Evolutionary conservation across 2,329 filamentous ascomycete genomes (phyloP), one percentile per base, ranked within the genome.

Genomic region (Aspergillus persii): DNA sequence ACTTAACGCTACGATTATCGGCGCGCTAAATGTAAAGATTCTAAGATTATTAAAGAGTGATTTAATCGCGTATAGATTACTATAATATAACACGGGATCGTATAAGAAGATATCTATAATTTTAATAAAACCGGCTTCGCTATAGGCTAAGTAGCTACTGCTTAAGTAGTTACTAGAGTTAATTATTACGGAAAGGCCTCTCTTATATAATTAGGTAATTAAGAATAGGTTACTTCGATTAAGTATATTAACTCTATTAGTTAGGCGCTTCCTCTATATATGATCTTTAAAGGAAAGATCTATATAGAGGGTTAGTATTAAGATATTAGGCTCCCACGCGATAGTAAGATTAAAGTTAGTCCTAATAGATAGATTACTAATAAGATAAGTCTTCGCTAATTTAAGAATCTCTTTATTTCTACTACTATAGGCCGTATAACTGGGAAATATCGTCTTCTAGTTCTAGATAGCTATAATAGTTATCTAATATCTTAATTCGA

Each of bases 391-490:
- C 18, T 23, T 23, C 18, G 18, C 18, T 23, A 23, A 2, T 2
- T 23, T 23, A 4, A 44, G 4, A 44, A 44, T 12, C 2, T 44
- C 26, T 53, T 39, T 53, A 53, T 53, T 53, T 8, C 23, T 36
- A 53, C 18, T 39, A 53, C 4, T 36, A 39, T n/a, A n/a, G n/a
- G 4, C 3, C 15, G 15, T 53, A 53, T 23, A 53, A 53, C 15
- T 53, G 41, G 18, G 46, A 49, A 27, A 59, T 50, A 59, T 56
- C 15, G 33, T n/a, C 11, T 56, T 18, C 31, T 61, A 52, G 46
- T 59, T 29, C 50, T 57, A 54, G 50, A 62, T 57, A 59, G 44
- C n/a, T 51, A 62, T 59, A 59, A 44, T n/a, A 62, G 53, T 56
- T 51, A 62, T 59, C 54, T 62, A 54, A 59, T 51, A 11, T 36